phyloP scores from a whole-genome alignment of 2,329 filamentous ascomycete genomes.

The Neofusicoccum cordaticola region DNA sequence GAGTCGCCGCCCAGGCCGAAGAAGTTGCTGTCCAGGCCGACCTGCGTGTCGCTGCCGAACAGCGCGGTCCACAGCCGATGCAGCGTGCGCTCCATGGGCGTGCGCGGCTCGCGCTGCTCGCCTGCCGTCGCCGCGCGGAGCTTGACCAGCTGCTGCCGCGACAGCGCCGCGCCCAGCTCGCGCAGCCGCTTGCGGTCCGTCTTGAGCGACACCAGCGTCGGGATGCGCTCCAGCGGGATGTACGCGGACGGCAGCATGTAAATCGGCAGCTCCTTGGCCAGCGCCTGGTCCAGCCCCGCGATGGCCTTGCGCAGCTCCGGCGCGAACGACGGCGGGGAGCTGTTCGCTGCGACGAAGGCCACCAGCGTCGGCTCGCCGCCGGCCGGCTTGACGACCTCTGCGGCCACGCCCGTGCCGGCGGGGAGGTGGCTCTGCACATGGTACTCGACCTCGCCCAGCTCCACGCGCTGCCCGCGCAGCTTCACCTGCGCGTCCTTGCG shows the following conservation, averaged over 20 bases:
- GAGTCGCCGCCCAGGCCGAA: conserved; percentile 47
- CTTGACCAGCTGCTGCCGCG: conserved; percentile 19
- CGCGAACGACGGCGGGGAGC: neutral
- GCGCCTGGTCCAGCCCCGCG: neutral
- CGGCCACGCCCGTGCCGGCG: conserved; percentile 27
- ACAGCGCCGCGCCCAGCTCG: conserved; percentile 20
- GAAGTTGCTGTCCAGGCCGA: conserved; percentile 20
- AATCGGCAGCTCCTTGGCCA: conserved; percentile 22
- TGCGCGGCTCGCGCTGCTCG: neutral
- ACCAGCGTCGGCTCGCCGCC: neutral
- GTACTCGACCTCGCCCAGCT: conserved; percentile 38
- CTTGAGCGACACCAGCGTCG: conserved; percentile 46
- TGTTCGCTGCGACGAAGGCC: neutral
- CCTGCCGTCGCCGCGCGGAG: neutral
- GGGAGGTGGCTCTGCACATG: conserved; percentile 21
- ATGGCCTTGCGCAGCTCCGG: neutral
- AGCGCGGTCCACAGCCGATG: conserved; percentile 14
- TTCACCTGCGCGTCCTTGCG: conserved; percentile 52
- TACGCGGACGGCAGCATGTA: conserved; percentile 45
- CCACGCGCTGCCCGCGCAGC: conserved; percentile 37
- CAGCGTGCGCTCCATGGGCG: conserved; percentile 4
- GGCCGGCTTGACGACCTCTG: conserved; percentile 46
- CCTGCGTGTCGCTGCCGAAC: neutral
- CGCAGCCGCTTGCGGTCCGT: conserved; percentile 24
- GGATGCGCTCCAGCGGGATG: conserved; percentile 43